Evolutionary conservation across 768 basidiomycete species (phyloP).

Genomic region (Phlebiopsis flavidoalba): DNA sequence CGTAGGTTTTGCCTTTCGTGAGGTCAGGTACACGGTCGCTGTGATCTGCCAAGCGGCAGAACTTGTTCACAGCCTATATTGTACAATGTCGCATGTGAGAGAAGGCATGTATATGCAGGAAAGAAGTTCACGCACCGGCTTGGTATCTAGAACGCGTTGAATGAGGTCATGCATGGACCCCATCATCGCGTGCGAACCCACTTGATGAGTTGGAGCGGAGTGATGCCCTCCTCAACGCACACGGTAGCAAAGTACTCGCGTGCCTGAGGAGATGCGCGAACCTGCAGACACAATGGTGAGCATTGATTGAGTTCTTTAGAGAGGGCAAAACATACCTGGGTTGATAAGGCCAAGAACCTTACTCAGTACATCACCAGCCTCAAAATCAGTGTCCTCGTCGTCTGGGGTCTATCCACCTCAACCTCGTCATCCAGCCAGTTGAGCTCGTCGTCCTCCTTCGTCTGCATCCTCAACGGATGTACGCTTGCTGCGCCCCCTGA

Average conservation of each 20-base stretch:
- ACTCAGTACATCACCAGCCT: conserved; percentile 2
- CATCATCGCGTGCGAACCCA: conserved; percentile 7
- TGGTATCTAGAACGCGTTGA: background rate
- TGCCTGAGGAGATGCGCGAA: conserved; percentile 6
- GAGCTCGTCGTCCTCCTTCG: background rate
- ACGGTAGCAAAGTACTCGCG: background rate
- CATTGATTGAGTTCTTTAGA: too few relatives aligned
- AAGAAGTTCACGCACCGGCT: too few relatives aligned
- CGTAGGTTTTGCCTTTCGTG: too few relatives aligned
- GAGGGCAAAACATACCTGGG: background rate
- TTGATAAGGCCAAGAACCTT: conserved; percentile 2
- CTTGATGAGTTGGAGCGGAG: background rate
- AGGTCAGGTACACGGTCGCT: too few relatives aligned
- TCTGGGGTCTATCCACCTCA: background rate
- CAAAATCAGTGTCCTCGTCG: background rate
- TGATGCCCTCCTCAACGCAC: background rate
- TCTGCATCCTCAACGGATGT: background rate
- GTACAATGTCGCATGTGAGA: too few relatives aligned
- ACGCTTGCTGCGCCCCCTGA: background rate
- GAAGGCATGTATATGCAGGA: too few relatives aligned
- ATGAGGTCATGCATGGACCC: conserved; percentile 2
- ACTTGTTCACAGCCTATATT: too few relatives aligned
- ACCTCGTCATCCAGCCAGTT: background rate
- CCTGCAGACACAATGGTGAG: too few relatives aligned
- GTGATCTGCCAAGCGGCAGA: too few relatives aligned